Percentiles rank a stretch among this genome's conserved stretches.
phyloP scores from a whole-genome alignment of 1,284 basidiomycete species.

The Exobasidium cylindrosporum region DNA sequence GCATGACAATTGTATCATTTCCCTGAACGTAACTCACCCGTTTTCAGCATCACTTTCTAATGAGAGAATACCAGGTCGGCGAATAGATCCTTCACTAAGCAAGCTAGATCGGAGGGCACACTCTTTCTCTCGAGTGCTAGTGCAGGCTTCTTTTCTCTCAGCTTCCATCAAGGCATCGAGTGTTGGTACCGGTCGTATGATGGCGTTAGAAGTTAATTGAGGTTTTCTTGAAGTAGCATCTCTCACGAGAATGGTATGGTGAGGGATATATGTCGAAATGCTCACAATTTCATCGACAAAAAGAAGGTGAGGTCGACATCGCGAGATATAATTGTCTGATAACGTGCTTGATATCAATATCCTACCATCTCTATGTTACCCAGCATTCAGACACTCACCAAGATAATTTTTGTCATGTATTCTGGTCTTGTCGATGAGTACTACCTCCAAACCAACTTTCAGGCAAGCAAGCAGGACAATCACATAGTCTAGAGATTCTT shows the following conservation, averaged over 20 bases:
- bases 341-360: not conserved
- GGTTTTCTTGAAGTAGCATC: too few species aligned
- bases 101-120: not conserved
- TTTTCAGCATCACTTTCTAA: not conserved
- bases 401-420: not conserved
- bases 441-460: not conserved
- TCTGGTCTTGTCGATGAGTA: not conserved
- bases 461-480: constrained; percentile 1
- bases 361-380: not conserved
- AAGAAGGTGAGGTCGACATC: not conserved
- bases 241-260: too few species aligned
- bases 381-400: not conserved
- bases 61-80: not conserved
- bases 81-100: not conserved
- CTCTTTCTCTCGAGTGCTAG: not conserved
- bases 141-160: not conserved
- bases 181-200: too few species aligned
- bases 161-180: not conserved
- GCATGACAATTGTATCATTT: too few species aligned
- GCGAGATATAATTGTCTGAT: not conserved
- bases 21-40: not conserved
- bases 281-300: not conserved
- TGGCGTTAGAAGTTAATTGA: too few species aligned
- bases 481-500: not conserved
- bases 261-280: not conserved